Conservation (phyloP, 2,329 filamentous ascomycete species). For the Xylaria sp. region DNA sequence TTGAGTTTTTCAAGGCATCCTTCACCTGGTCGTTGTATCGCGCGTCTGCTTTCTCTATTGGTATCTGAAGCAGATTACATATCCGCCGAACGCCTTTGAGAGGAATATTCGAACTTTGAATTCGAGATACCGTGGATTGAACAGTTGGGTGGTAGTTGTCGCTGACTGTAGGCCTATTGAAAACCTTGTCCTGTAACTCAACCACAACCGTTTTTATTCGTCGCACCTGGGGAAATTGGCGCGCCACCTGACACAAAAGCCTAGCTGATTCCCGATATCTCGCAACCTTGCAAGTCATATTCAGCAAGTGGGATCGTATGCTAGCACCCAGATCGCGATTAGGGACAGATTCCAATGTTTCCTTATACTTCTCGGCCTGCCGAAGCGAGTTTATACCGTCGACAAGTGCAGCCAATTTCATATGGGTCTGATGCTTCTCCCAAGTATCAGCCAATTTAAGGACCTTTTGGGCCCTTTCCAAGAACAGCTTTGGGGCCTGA, state of each 20-base stretch:
- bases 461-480: conserved; percentile 4
- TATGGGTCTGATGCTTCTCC: conserved; percentile 42
- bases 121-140: conserved; percentile 10
- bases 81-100: conserved; percentile 5
- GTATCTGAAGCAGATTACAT: conserved; percentile 15
- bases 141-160: conserved; percentile 20
- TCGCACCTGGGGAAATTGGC: conserved; percentile 46
- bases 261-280: conserved; percentile 52
- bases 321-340: conserved; percentile 36
- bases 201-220: conserved; percentile 47
- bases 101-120: neutral
- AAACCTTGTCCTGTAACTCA: conserved; percentile 47
- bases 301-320: conserved; percentile 42
- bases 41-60: conserved; percentile 9
- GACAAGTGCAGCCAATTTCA: conserved; percentile 46
- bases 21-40: conserved; percentile 35
- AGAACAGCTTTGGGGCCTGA: conserved; percentile 37
- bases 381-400: conserved; percentile 47
- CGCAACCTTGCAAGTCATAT: conserved; percentile 53
- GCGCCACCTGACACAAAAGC: conserved; percentile 50
- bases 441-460: conserved; percentile 42
- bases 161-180: conserved; percentile 30
- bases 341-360: conserved; percentile 40
- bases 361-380: conserved; percentile 29
- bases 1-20: conserved; percentile 44